phyloP scores from a whole-genome alignment of 2,329 filamentous ascomycete species.

The Aschersonia sp. region DNA sequence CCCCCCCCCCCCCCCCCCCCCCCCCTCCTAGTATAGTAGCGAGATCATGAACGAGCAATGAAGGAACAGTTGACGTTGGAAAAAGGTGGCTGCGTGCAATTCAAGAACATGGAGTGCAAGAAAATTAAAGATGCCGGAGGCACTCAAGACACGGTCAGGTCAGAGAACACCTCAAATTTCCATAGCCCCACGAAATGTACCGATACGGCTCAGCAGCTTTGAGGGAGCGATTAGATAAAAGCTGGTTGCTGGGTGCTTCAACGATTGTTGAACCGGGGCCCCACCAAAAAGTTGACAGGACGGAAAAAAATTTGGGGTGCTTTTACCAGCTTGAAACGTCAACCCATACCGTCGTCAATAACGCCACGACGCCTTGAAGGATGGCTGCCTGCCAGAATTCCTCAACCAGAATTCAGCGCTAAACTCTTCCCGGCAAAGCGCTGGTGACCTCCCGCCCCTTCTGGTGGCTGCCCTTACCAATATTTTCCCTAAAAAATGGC shows the following conservation, averaged over 20 bases:
- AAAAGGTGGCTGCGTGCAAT: too few relatives aligned
- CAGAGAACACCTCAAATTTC: neutral
- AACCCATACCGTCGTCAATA: neutral
- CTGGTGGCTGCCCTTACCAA: neutral
- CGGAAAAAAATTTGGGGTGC: conserved; percentile 18
- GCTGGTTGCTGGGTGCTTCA: conserved; percentile 4
- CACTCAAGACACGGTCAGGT: neutral
- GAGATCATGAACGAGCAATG: too few relatives aligned
- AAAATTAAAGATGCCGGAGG: neutral
- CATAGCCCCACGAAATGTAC: neutral
- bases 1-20: too few relatives aligned
- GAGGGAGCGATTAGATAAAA: conserved; percentile 5
- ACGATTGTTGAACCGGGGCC: conserved; percentile 21
- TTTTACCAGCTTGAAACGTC: neutral
- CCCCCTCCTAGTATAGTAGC: too few relatives aligned
- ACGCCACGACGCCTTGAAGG: neutral
- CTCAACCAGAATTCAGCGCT: conserved; percentile 11
- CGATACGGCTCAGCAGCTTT: neutral
- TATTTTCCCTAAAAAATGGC: neutral
- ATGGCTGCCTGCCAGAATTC: conserved; percentile 2
- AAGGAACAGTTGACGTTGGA: too few relatives aligned
- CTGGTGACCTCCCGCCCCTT: neutral
- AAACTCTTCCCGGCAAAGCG: conserved; percentile 5
- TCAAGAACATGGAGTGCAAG: neutral
- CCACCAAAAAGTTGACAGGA: conserved; percentile 17